Evolutionary conservation across 331 rosid genomes (phyloP), one percentile per base, ranked within the genome.

Genomic region (Cucumis variabilis): DNA sequence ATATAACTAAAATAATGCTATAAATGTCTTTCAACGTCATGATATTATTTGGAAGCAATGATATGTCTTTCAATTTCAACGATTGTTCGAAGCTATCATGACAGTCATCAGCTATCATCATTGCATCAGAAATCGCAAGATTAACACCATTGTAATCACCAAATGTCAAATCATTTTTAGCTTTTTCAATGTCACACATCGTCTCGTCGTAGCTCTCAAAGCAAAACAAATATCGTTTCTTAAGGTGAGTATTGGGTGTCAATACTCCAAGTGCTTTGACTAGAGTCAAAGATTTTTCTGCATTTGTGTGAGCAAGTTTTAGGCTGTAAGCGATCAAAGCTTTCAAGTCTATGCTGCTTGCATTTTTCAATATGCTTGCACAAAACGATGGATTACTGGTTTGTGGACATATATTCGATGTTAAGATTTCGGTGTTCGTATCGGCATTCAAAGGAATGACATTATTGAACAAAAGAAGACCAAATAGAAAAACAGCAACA

Each of bases 101-200:
- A 60, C 96, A 93, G 63, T 84, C 88, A 6, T 83, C 62, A 33
- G 82, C 46, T 10, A 87, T 21, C 7, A 88, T 72, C 44, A 90
- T 6, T 91, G 37, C 21, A 44, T 44, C 60, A 9, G 86, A 65
- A 0, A 68, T 85, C 0, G 67, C 67, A 3, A 80, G 37, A 20
- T 66, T 65, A 70, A 89, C 86, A 13, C 60, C 90, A 0, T 1
- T n/a, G 60, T 46, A 90, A 28, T 91, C 90, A 3, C 84, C 55
- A 12, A 67, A 11, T 4, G 1, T 14, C 7, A 65, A 76, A 44
- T 82, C 25, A 15, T 51, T 2, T 11, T 84, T 33, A 2, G 90
- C 90, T 16, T 60, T 28, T 7, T 86, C 41, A n/a, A 91, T 24
- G 72, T 67, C 51, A 11, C 83, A 69, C 25, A 87, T 51, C 13